These are phyloP conservation scores for Fusarium beomiforme DNA, from an alignment of 2,329 filamentous ascomycete genomes.

Conservation along the genomic window DNA sequence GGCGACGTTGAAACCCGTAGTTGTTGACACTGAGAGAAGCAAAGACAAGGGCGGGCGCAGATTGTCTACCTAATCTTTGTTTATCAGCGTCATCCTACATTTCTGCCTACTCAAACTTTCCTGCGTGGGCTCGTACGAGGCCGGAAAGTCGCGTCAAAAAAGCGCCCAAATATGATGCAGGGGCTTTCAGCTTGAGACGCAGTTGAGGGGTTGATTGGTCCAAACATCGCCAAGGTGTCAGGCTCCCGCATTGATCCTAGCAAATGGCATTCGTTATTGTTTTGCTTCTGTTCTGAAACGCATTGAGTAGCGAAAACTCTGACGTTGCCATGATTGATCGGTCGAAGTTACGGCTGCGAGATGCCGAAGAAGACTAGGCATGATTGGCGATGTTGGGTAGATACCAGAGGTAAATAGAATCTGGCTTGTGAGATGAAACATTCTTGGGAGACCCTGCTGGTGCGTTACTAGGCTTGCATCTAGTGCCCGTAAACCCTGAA, in stretches of 20 bases:
- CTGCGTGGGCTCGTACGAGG: constrained; percentile 11
- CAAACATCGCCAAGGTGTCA: constrained; percentile 20
- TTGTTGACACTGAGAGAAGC: not conserved
- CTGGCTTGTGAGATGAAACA: not conserved
- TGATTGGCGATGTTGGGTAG: not conserved
- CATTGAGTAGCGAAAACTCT: not conserved
- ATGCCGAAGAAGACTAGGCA: too few relatives aligned
- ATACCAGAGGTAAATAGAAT: not conserved
- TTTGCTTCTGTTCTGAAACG: constrained; percentile 2
- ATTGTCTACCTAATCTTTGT: not conserved
- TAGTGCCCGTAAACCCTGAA: constrained; percentile 1
- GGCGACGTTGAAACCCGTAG: constrained; percentile 1
- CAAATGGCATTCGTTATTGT: not conserved
- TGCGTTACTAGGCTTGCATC: not conserved
- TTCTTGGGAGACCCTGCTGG: constrained; percentile 5
- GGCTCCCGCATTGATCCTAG: constrained; percentile 12
- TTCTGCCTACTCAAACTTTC: not conserved
- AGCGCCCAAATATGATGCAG: constrained; percentile 17
- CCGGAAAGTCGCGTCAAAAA: constrained; percentile 3
- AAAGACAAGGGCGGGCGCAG: not conserved
- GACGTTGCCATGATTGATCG: not conserved
- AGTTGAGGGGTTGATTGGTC: constrained; percentile 18
- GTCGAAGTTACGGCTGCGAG: accelerated
- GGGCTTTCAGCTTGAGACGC: constrained; percentile 26
- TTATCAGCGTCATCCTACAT: not conserved